These are phyloP conservation scores for Phlyctochytrium arcticum DNA, from an alignment of 192 early-diverging fungal species.

Conservation along the genomic window DNA sequence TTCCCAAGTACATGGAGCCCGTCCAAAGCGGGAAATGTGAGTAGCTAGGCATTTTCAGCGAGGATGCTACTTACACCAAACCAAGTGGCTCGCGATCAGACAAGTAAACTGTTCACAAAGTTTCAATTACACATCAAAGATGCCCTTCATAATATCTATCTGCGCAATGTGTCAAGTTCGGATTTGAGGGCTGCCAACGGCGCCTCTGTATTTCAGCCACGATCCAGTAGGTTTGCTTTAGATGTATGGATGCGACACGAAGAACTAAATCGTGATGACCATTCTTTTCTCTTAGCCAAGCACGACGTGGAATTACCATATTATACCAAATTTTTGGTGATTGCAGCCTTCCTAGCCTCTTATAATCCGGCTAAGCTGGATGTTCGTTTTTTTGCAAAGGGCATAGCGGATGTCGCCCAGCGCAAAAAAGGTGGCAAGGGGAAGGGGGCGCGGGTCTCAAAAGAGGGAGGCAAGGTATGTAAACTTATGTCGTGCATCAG, in stretches of 20 bases:
- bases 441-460: slow-evolving; percentile 5
- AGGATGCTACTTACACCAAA: not conserved
- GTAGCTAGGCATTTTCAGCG: not conserved
- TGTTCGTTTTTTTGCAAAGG: slow-evolving; percentile 75
- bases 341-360: slow-evolving; percentile 87
- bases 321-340: slow-evolving; percentile 84
- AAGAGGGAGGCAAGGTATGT: slow-evolving; percentile 23
- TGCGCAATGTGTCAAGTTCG: slow-evolving; percentile 84
- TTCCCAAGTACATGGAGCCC: slow-evolving; percentile 85
- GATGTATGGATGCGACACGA: not conserved
- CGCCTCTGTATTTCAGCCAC: not conserved
- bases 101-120: slow-evolving; percentile 66
- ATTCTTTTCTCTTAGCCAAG: not conserved
- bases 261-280: too few relatives aligned
- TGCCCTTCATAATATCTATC: slow-evolving; percentile 78
- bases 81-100: slow-evolving; percentile 60
- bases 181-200: slow-evolving; percentile 58
- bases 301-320: slow-evolving; percentile 60
- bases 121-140: slow-evolving; percentile 78
- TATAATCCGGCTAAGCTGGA: slow-evolving; percentile 90
- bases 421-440: slow-evolving; percentile 7
- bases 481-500: not conserved
- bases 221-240: not conserved
- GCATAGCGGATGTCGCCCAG: slow-evolving; percentile 34
- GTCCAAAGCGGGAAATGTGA: slow-evolving; percentile 67